phyloP scores from a whole-genome alignment of 1,284 basidiomycete genomes.

The Heterobasidion parviporum region DNA sequence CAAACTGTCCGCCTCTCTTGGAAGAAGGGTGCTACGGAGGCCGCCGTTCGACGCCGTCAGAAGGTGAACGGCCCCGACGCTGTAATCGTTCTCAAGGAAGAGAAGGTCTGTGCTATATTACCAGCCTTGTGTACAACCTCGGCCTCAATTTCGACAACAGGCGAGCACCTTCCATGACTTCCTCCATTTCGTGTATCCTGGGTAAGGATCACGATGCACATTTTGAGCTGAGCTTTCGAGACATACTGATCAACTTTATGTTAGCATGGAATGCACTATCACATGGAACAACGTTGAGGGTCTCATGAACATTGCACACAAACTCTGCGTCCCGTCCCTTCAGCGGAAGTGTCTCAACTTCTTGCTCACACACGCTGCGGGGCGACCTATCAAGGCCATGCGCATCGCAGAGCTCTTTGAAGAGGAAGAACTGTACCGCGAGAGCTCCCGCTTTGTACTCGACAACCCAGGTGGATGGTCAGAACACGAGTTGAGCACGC shows the following conservation, averaged over 20 bases:
- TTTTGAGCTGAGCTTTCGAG: background rate
- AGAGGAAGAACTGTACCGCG: conserved; percentile 83
- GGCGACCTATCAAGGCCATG: conserved; percentile 85
- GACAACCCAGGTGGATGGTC: conserved; percentile 85
- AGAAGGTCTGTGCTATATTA: conserved; percentile 38
- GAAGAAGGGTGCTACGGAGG: conserved; percentile 22
- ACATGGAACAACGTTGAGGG: conserved; percentile 91
- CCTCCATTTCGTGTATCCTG: conserved; percentile 79
- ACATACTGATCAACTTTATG: background rate
- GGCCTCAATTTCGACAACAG: conserved; percentile 21
- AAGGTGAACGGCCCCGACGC: conserved; percentile 54
- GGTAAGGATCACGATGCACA: conserved; percentile 30
- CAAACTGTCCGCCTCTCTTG: conserved; percentile 14
- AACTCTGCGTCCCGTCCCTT: conserved; percentile 75
- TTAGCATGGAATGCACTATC: conserved; percentile 80
- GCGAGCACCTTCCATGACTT: conserved; percentile 81
- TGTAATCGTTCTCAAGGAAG: conserved; percentile 75
- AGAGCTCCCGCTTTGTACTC: conserved; percentile 83
- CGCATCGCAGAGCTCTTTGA: conserved; percentile 82
- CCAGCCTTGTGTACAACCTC: background rate
- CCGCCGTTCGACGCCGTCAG: conserved; percentile 32
- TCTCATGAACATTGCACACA: conserved; percentile 80
- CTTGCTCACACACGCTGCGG: conserved; percentile 84
- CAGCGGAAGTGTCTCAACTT: conserved; percentile 79
- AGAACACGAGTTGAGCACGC: conserved; percentile 71